Evolutionary conservation across 371 early-diverging fungal species (phyloP), one percentile per base, ranked within the genome.

Genomic region (Sanchytrium tribonematis): DNA sequence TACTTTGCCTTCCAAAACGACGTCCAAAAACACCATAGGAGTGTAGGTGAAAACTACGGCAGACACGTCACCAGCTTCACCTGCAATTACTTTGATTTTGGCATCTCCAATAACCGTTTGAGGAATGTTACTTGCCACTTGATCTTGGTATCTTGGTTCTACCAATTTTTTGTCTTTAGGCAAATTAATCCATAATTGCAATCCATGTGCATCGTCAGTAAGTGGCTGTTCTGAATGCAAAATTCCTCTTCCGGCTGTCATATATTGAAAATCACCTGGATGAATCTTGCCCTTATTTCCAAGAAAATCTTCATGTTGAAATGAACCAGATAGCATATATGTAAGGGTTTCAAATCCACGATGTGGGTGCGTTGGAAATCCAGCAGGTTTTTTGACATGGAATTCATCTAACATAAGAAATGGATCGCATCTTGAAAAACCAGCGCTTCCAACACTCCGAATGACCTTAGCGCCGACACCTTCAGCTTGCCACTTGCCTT

Each of bases 101-200:
- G 85, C 76, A 68, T 83, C 82, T 5, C 71, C 73, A 0, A 83
- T 81, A 22, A 72, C 70, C 29, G 81, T 84, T n/a, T 77, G 73
- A 0, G 81, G 78, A 0, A 89, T 82, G 31, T 84, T 75, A 66
- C 77, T 77, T 30, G 79, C 82, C 2, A 78, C 79, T 22, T 83
- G 78, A 66, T 88, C 89, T 74, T 89, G 88, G 72, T 89, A 89
- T 65, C 78, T 78, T 0, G 89, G 89, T 29, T 82, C 79, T 28
- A 80, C 77, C 79, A 86, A 79, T 79, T 91, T 91, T 76, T 86
- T 83, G 74, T 82, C 82, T n/a, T 78, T 78, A 0, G 90, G 83
- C 12, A 89, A 79, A 73, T 89, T 91, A 75, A 90, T 83, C 88
- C 89, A 91, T 31, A 89, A 80, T 72, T 89, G 90, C 29, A 90